phyloP scores from a whole-genome alignment of 805 yeast species.

The Candida xyloterini region DNA sequence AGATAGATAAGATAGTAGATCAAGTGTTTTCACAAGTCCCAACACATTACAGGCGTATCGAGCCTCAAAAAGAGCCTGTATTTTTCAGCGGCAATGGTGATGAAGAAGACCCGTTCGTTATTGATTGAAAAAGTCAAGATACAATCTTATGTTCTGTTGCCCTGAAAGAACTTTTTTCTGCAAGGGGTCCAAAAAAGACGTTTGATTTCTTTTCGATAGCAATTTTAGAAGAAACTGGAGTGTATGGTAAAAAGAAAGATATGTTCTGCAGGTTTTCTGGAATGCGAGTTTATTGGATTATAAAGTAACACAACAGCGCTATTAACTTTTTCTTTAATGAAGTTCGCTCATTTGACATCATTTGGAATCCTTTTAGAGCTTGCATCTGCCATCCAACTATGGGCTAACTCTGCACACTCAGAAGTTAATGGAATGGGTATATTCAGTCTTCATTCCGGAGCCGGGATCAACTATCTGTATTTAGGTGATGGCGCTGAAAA shows the following conservation, averaged over 20 bases:
- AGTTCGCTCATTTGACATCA: neutral
- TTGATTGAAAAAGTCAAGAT: constrained; percentile 19
- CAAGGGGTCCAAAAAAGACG: neutral
- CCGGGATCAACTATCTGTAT: constrained; percentile 42
- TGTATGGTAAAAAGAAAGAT: neutral
- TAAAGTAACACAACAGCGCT: neutral
- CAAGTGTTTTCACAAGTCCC: constrained; percentile 5
- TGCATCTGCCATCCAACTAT: constrained; percentile 20
- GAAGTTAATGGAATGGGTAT: constrained; percentile 31
- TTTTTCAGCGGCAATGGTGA: constrained; percentile 33
- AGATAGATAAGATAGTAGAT: constrained; percentile 17
- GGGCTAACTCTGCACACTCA: constrained; percentile 24
- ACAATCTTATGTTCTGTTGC: neutral
- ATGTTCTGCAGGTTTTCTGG: neutral
- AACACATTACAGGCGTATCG: neutral
- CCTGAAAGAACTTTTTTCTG: neutral
- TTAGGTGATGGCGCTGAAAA: constrained; percentile 25
- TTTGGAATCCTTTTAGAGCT: neutral
- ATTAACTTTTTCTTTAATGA: neutral
- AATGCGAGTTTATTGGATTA: too few species aligned
- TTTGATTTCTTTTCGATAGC: neutral
- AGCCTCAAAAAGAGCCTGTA: constrained; percentile 17
- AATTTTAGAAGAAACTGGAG: neutral
- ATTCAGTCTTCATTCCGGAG: constrained; percentile 42
- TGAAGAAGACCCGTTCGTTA: constrained; percentile 32